Evolutionary conservation across 495 filamentous ascomycete genomes (phyloP), one percentile per base, ranked within the genome.

Genomic region (Daldinia caldariorum): DNA sequence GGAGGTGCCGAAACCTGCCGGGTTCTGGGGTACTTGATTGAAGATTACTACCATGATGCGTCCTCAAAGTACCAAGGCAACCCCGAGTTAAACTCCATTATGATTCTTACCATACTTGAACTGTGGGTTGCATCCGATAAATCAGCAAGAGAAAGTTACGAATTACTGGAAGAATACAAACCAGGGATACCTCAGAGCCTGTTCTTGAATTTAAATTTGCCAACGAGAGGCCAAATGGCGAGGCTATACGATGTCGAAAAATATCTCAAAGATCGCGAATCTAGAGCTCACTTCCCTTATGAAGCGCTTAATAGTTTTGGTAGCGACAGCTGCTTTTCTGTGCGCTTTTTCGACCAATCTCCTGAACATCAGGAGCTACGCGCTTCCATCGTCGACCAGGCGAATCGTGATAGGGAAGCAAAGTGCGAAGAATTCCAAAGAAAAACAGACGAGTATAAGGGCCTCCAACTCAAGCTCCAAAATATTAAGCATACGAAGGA

Each of bases 121-220:
- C 65, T 92, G 0, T 92, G 89, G 89, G 71, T 89, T 38, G 86
- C 87, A 16, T 78, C 80, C 50, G 90, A 92, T 67, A 84, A 79
- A 57, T 77, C 79, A 10, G 85, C 86, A 0, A 78, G 81, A 9
- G 20, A 60, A 1, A 58, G 71, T 0, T 78, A 80, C 57, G 62
- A 73, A 0, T 55, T 89, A 5, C 69, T 92, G 0, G 49, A 34
- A 0, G 74, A 89, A 0, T 92, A 89, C 69, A 74, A 84, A 13
- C 78, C 84, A 0, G 83, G 78, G 1, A 76, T 92, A 39, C 79
- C 81, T 0, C 13, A 58, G 0, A 63, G 50, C 5, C n/a, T 84
- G 1, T 78, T 91, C 6, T 37, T 85, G 10, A 74, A 78, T 0
- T 73, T 91, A 4, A 60, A 89, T 1, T 73, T 91, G 5, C 83